Percentiles rank a stretch among this genome's conserved stretches.
Evolutionary conservation across 805 yeast genomes (phyloP).

Genomic region (Nematodospora valgi): DNA sequence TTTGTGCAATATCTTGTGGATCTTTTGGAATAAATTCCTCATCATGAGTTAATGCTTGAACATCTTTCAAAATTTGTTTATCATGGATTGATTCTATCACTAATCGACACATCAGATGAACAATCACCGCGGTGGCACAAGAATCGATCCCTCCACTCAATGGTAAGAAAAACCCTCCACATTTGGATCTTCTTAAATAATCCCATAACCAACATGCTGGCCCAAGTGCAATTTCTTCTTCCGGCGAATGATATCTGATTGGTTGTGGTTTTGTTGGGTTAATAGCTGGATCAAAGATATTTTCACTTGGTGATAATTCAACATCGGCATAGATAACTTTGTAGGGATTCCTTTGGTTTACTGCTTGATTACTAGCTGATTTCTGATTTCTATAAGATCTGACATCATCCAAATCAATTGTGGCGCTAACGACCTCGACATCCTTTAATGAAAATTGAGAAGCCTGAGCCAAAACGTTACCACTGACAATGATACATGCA

Average conservation of each 20-base stretch:
- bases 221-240: constrained; percentile 95
- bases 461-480: constrained; percentile 89
- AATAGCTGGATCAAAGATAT: constrained; percentile 58
- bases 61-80: constrained; percentile 75
- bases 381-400: constrained; percentile 73
- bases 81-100: constrained; percentile 64
- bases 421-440: constrained; percentile 94
- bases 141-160: constrained; percentile 97
- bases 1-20: constrained; percentile 72
- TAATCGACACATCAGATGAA: constrained; percentile 88
- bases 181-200: constrained; percentile 83
- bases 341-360: constrained; percentile 40
- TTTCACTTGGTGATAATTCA: constrained; percentile 59
- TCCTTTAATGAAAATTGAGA: constrained; percentile 85
- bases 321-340: constrained; percentile 59
- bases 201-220: constrained; percentile 99
- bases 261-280: constrained; percentile 52
- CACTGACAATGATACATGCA: constrained; percentile 91
- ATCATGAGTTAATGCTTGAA: constrained; percentile 60
- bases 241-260: constrained; percentile 72
- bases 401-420: constrained; percentile 90
- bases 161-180: constrained; percentile 91
- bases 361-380: constrained; percentile 75
- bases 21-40: constrained; percentile 63
- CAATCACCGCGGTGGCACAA: constrained; percentile 95